Base-by-base conservation (phyloP, 352 stramenopile genomes). In the Globisporangium acanthophoron region DNA sequence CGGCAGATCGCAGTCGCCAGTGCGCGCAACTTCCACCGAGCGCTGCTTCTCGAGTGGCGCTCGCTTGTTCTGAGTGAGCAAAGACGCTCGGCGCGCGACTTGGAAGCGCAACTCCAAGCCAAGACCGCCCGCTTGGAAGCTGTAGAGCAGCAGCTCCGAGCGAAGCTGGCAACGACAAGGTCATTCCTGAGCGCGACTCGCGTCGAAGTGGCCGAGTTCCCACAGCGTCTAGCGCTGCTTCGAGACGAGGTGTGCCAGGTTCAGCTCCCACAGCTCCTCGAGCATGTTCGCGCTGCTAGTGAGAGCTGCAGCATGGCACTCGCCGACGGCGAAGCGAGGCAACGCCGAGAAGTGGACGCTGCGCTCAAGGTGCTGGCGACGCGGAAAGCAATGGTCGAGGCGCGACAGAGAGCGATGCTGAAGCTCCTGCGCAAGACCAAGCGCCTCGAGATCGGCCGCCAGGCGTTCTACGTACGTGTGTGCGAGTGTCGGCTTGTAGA, bases 11-110 rank as follows among this genome's bases (percentile, higher is more conserved):
- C 73, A 7, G 51, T 40, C 7, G 39, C 21, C 1, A 5, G 12
- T 8, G 12, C 52, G 4, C 40, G 50, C 2, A 39, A 50, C 13
- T 50, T 48, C 15, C 59, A 54, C 7, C 64, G 40, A 11, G 48
- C 45, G 5, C 45, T 62, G 13, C 74, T 82, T 47, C 18, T 79
- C n/a, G 49, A 29, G 20, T 79, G 70, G 70, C 72, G 62, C 24
- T 53, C 53, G 18, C 31, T 54, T 27, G 48, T 24, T 16, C 24
- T 71, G 1, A 18, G 24, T 5, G 31, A 46, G 24, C 59, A 49
- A 12, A 37, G 20, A 37, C 18, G 48, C 24, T 44, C 24, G 4
- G 40, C 31, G 6, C 24, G 20, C 3, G 45, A 33, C 15, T 35
- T 61, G 2, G 33, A 57, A 12, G 27, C 39, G 5, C 43, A 24